Percentiles rank a stretch among this genome's conserved stretches.
Conservation (phyloP, 345 rosid species). For the Abelmoschus esculentus region DNA sequence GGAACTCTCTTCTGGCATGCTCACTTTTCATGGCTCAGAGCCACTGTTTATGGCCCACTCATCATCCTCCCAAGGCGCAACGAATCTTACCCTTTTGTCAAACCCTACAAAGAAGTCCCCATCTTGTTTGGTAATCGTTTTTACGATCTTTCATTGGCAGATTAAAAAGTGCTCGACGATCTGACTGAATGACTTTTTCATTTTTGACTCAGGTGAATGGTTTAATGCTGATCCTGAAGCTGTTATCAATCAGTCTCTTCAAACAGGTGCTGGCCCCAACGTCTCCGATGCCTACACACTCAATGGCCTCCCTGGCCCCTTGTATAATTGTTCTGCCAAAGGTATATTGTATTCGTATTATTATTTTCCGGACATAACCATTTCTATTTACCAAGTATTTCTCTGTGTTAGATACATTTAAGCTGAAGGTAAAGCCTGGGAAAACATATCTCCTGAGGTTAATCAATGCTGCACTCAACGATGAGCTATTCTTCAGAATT, state of each 20-base stretch:
- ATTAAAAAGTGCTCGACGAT: background rate
- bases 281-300: constrained; percentile 69
- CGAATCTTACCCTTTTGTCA: constrained; percentile 56
- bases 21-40: constrained; percentile 65
- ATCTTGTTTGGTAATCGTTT: constrained; percentile 42
- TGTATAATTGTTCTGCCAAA: constrained; percentile 62
- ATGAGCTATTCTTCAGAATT: constrained; percentile 66
- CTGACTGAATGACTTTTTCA: background rate
- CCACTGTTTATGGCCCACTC: constrained; percentile 63
- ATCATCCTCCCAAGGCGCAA: constrained; percentile 54
- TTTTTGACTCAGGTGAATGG: constrained; percentile 53
- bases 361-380: background rate
- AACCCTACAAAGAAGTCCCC: constrained; percentile 63
- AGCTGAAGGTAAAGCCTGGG: constrained; percentile 51
- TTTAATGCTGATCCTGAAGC: constrained; percentile 61
- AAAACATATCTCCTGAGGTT: constrained; percentile 62
- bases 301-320: constrained; percentile 75
- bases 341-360: constrained; percentile 18
- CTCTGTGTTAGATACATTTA: constrained; percentile 45
- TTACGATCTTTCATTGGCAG: background rate
- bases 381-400: background rate
- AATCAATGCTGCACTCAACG: constrained; percentile 75
- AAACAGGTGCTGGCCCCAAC: constrained; percentile 61
- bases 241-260: constrained; percentile 52
- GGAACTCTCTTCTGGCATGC: constrained; percentile 81